phyloP scores from a whole-genome alignment of 768 basidiomycete species.

The Clitopilus passeckerianus region DNA sequence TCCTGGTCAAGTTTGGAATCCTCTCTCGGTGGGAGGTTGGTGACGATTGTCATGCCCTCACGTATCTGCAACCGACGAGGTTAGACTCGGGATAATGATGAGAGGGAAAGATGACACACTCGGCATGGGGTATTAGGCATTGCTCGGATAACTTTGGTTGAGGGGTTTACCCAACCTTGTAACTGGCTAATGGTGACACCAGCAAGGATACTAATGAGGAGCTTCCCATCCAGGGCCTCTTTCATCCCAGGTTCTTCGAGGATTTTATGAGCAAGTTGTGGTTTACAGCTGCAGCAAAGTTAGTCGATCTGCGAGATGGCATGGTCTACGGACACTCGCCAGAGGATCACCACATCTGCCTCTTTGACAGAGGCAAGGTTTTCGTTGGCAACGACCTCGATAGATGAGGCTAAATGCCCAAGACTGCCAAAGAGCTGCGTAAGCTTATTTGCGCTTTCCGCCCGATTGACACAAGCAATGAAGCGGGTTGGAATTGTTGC shows the following conservation, averaged over 20 bases:
- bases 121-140: slow-evolving; percentile 99
- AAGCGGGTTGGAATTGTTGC: slow-evolving; percentile 74
- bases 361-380: slow-evolving; percentile 71
- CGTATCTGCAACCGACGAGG: slow-evolving; percentile 62
- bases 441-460: slow-evolving; percentile 69
- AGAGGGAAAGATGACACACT: slow-evolving; percentile 34
- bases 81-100: not conserved
- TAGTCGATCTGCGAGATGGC: not conserved
- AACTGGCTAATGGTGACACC: slow-evolving; percentile 89
- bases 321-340: slow-evolving; percentile 46
- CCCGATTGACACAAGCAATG: slow-evolving; percentile 81
- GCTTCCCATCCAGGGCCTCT: slow-evolving; percentile 83
- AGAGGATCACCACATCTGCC: slow-evolving; percentile 84
- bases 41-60: slow-evolving; percentile 97
- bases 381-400: slow-evolving; percentile 63
- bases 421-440: slow-evolving; percentile 52
- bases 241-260: slow-evolving; percentile 70
- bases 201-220: slow-evolving; percentile 96
- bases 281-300: slow-evolving; percentile 72
- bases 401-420: slow-evolving; percentile 54
- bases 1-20: slow-evolving; percentile 55
- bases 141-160: slow-evolving; percentile 85
- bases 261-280: slow-evolving; percentile 76
- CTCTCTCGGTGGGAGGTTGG: slow-evolving; percentile 53
- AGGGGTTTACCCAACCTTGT: slow-evolving; percentile 62